Evolutionary conservation across 225 moss, liverwort and hornwort species (phyloP).

Genomic region (Antitrichia curtipendula): DNA sequence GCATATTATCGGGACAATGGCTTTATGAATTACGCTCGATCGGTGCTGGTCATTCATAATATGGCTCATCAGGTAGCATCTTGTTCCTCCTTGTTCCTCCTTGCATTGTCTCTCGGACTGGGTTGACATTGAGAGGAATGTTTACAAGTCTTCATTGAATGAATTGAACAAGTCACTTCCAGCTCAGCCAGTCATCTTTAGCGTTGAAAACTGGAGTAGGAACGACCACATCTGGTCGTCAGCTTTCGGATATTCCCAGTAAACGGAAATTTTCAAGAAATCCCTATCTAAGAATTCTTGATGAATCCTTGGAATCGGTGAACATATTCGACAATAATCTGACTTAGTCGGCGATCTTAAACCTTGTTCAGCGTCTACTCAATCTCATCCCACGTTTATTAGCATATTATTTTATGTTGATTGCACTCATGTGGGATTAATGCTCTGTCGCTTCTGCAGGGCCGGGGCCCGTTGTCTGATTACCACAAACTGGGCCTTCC

Average conservation of each 20-base stretch:
- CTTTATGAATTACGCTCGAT: slow-evolving; percentile 53
- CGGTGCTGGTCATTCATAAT: slow-evolving; percentile 75
- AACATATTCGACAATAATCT: background rate
- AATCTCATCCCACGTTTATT: background rate
- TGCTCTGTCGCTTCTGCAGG: slow-evolving; percentile 16
- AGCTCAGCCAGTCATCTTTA: background rate
- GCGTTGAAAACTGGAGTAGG: background rate
- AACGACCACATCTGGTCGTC: background rate
- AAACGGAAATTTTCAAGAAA: background rate
- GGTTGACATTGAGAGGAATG: background rate
- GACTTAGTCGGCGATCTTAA: background rate
- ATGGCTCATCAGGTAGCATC: slow-evolving; percentile 79
- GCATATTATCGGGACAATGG: slow-evolving; percentile 79
- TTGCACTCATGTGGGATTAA: background rate
- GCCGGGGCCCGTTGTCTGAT: slow-evolving; percentile 63
- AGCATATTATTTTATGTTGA: background rate
- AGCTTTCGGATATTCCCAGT: background rate
- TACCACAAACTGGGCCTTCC: slow-evolving; percentile 53
- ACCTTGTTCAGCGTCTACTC: background rate
- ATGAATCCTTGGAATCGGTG: background rate
- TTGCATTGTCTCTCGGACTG: background rate
- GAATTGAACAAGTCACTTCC: background rate
- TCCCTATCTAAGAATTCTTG: background rate
- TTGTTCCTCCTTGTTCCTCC: background rate
- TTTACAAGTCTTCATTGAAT: background rate